Evolutionary conservation across 805 yeast genomes (phyloP).

Genomic region (Yamadazyma tumulicola): DNA sequence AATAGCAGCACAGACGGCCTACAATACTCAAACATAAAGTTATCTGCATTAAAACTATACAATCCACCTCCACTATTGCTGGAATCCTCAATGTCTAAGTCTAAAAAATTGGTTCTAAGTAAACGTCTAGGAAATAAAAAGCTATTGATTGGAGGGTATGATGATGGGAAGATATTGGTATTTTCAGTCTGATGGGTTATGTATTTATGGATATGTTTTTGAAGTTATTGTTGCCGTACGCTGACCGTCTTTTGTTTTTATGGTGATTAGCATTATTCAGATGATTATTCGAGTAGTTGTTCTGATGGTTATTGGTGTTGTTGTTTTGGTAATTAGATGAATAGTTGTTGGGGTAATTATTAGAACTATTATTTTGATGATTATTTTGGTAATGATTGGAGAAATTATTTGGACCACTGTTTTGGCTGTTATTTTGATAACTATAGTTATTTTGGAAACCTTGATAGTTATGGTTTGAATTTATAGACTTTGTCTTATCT

Average conservation of each 20-base stretch:
- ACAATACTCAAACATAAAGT: slow-evolving; percentile 5
- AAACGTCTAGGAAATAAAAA: slow-evolving; percentile 3
- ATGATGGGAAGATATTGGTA: slow-evolving; percentile 11
- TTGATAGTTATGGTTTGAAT: slow-evolving; percentile 5
- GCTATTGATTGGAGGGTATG: slow-evolving; percentile 11
- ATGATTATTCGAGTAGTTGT: not conserved
- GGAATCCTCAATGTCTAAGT: not conserved
- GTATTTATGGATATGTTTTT: slow-evolving; percentile 5
- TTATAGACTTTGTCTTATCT: slow-evolving; percentile 9
- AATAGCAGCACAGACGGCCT: not conserved
- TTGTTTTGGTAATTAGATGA: no score
- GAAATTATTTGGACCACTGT: slow-evolving; percentile 4
- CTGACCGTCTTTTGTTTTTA: slow-evolving; percentile 29
- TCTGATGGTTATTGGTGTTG: not conserved
- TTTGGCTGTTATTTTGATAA: slow-evolving; percentile 6
- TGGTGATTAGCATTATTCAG: not conserved
- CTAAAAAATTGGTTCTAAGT: slow-evolving; percentile 2
- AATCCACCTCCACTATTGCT: no score
- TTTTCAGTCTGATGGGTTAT: slow-evolving; percentile 6
- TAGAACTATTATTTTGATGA: slow-evolving; percentile 10
- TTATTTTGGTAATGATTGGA: slow-evolving; percentile 6
- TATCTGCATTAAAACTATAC: slow-evolving; percentile 2
- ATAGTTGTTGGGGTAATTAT: slow-evolving; percentile 1
- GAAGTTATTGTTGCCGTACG: slow-evolving; percentile 24
- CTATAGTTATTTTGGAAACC: slow-evolving; percentile 5